A percentile compares a stretch with the other conserved stretches of the same genome.
These are phyloP conservation scores for Ceratocystis alfenasii DNA, from an alignment of 2,329 filamentous ascomycete genomes.

Conservation along the genomic window DNA sequence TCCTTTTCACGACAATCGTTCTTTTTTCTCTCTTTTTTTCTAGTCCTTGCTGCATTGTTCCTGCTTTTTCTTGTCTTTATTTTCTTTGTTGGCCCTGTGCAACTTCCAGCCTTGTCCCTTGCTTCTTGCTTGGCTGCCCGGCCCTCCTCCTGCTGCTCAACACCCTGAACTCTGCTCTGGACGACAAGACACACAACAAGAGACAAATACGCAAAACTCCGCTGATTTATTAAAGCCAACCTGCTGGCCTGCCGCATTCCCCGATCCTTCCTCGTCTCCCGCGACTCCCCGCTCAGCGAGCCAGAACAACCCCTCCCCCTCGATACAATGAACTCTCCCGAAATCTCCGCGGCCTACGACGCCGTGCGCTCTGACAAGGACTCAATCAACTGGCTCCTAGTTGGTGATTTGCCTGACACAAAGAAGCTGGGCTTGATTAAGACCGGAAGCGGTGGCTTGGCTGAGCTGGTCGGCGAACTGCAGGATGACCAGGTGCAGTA, in stretches of 20 bases:
- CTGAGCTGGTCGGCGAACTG: slow-evolving; percentile 44
- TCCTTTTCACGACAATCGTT: not conserved
- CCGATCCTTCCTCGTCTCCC: not conserved
- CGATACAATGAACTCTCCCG: slow-evolving; percentile 37
- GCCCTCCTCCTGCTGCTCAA: not conserved
- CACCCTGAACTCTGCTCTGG: not conserved
- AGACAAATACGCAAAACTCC: not conserved
- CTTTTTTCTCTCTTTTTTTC: not conserved
- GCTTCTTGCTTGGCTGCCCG: not conserved
- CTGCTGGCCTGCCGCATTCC: not conserved
- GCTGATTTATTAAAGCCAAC: not conserved
- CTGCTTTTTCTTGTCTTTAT: not conserved
- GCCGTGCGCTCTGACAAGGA: slow-evolving; percentile 56
- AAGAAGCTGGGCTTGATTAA: slow-evolving; percentile 44
- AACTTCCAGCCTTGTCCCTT: not conserved
- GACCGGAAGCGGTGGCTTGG: slow-evolving; percentile 49
- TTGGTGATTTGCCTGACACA: slow-evolving; percentile 47
- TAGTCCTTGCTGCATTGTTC: not conserved
- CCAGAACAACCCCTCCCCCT: not conserved
- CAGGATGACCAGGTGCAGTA: slow-evolving; percentile 52
- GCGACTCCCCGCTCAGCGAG: not conserved
- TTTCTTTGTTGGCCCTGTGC: not conserved
- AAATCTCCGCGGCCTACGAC: slow-evolving; percentile 53
- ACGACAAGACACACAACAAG: not conserved
- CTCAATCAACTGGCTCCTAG: slow-evolving; percentile 53